These are phyloP conservation scores for Exsudoporus frostii DNA, from an alignment of 768 basidiomycete species.

Conservation along the genomic window DNA sequence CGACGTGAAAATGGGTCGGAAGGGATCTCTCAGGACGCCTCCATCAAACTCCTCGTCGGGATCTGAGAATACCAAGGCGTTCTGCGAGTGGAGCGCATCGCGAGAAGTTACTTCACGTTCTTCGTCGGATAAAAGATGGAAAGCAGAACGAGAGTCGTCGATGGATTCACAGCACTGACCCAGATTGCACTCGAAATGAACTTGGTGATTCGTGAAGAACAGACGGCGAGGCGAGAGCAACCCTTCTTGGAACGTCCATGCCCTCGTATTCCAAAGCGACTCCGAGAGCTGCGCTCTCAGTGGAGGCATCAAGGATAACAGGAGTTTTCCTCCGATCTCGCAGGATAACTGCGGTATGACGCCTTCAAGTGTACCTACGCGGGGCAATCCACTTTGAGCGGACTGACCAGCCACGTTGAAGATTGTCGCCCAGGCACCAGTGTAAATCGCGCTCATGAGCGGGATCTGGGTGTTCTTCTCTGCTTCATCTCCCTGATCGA, in stretches of 20 bases:
- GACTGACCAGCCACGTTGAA: background rate
- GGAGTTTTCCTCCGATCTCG: background rate
- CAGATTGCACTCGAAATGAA: background rate
- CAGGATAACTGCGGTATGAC: background rate
- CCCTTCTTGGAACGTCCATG: slow-evolving; percentile 1
- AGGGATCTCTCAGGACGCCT: background rate
- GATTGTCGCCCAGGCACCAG: background rate
- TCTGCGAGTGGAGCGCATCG: background rate
- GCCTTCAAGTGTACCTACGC: background rate
- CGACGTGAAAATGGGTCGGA: background rate
- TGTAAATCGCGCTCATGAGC: background rate
- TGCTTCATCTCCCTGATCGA: background rate
- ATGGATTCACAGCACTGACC: background rate
- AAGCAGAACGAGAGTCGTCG: background rate
- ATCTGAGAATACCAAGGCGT: background rate
- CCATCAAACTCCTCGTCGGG: background rate
- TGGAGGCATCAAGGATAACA: background rate
- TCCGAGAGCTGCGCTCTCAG: background rate
- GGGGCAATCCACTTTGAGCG: background rate
- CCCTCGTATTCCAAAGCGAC: background rate
- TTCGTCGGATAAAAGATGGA: slow-evolving; percentile 1
- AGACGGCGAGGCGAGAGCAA: background rate
- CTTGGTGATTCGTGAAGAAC: background rate
- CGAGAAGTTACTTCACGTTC: background rate
- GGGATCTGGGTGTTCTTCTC: background rate